Base-by-base conservation (phyloP, 1,139 yeast genomes). In the Kodamaea derodonti region DNA sequence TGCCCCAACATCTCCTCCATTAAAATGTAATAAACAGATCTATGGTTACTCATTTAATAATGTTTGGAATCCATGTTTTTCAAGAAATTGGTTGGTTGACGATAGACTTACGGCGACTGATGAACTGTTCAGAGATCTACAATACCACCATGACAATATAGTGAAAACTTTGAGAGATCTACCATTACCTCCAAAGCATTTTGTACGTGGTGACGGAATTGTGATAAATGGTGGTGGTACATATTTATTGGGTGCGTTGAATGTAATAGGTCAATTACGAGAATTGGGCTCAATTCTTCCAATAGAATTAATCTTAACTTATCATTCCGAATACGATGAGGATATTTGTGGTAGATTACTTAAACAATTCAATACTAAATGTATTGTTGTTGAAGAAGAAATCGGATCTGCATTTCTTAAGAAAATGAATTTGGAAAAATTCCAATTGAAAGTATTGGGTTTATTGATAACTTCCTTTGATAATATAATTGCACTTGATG, bases 311-410 rank as follows among this genome's bases (percentile, higher is more conserved):
- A 35, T 49, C 7, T 37, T 49, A 34, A 43, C 48, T 22, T 44
- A 38, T 20, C 34, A 39, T 14, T 32, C 36, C n/a, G 56, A 52
- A 27, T 49, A 51, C 27, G 54, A 52, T 34, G 41, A 38, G 16
- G 34, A 44, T 23, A 40, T 51, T 24, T 52, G 57, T 31, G 44
- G 45, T 15, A 33, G 32, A 20, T 35, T 47, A 20, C 35, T 49
- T 14, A 54, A 54, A 0, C 33, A 27, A n/a, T 38, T 48, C 29
- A 45, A 49, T 28, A 54, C 50, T n/a, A 43, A 38, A 25, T 54
- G 58, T 38, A 30, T 48, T 34, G 26, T 77, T 62, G 47, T 54
- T 65, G 39, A 63, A 62, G 41, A 60, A 54, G 24, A 65, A 62
- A 30, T 54, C 68, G 45, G 78, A 61, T 31, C 39, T 30, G 34